phyloP scores from a whole-genome alignment of 176 grass and related monocot species.

The Aegilops umbellulata region DNA sequence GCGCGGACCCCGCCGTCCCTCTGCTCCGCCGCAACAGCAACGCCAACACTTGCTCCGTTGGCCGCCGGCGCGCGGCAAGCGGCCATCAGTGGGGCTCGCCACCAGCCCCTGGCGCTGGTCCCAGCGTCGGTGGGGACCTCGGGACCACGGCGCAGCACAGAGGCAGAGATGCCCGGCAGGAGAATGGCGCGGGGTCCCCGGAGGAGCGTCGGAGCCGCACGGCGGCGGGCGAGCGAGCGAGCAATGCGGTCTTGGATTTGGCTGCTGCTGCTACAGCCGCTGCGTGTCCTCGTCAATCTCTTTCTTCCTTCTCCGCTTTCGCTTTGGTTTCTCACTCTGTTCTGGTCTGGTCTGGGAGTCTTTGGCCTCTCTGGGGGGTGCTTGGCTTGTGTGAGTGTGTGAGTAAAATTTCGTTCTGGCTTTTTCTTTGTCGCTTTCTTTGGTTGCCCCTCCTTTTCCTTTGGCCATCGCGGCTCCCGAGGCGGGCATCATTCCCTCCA shows the following conservation, averaged over 20 bases:
- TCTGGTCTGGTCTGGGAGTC: not conserved
- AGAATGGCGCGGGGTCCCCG: not conserved
- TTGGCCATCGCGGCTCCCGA: slow-evolving; percentile 33
- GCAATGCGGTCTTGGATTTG: slow-evolving; percentile 6
- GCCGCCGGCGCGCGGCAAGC: slow-evolving; percentile 53
- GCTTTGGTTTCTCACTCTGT: slow-evolving; percentile 24
- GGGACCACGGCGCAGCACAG: not conserved
- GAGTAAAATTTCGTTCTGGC: not conserved
- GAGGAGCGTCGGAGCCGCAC: slow-evolving; percentile 2
- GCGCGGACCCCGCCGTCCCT: slow-evolving; percentile 43
- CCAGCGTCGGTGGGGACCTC: not conserved
- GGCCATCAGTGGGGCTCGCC: slow-evolving; percentile 47
- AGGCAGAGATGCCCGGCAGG: not conserved
- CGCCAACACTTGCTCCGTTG: not conserved
- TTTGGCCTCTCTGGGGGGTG: not conserved
- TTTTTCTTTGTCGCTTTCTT: slow-evolving; percentile 34
- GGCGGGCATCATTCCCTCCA: slow-evolving; percentile 60
- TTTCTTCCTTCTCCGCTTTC: slow-evolving; percentile 12
- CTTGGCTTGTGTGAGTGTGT: not conserved
- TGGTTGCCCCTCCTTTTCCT: not conserved
- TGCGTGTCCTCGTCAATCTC: slow-evolving; percentile 25
- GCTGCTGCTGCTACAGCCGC: not conserved
- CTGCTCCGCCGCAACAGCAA: slow-evolving; percentile 14
- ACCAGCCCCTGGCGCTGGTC: not conserved
- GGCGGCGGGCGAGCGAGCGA: slow-evolving; percentile 10